Conservation (phyloP, 768 basidiomycete genomes). For the Pleurotus giganteus region DNA sequence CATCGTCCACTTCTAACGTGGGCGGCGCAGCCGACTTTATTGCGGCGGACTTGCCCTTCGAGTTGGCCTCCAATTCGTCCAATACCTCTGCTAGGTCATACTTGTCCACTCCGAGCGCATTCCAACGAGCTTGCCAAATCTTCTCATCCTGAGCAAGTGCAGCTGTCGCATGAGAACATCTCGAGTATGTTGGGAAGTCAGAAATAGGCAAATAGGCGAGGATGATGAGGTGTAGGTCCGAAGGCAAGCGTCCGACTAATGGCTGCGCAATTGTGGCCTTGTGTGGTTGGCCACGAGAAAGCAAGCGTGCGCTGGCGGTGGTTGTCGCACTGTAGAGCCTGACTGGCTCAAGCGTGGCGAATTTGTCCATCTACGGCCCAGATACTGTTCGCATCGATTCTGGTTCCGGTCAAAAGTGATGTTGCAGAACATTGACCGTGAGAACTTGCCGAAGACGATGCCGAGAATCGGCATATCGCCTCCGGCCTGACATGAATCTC, state of each 20-base stretch:
- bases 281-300: slow-evolving; percentile 20
- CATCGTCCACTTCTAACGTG: slow-evolving; percentile 71
- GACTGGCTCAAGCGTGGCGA: slow-evolving; percentile 79
- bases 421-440: not conserved
- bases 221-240: slow-evolving; percentile 72
- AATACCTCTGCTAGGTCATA: slow-evolving; percentile 45
- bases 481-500: too few species aligned
- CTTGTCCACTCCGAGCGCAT: slow-evolving; percentile 50
- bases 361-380: slow-evolving; percentile 66
- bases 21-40: slow-evolving; percentile 52
- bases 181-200: slow-evolving; percentile 76
- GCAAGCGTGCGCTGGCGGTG: slow-evolving; percentile 27
- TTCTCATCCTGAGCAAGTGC: slow-evolving; percentile 66
- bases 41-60: slow-evolving; percentile 34
- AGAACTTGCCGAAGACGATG: too few species aligned
- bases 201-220: slow-evolving; percentile 73
- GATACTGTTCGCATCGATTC: not conserved
- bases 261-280: slow-evolving; percentile 23
- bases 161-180: slow-evolving; percentile 61
- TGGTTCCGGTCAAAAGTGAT: not conserved
- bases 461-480: too few species aligned
- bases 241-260: slow-evolving; percentile 77
- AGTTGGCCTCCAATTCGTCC: slow-evolving; percentile 55
- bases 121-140: slow-evolving; percentile 78
- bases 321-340: slow-evolving; percentile 42